Base-by-base conservation (phyloP, 768 basidiomycete species). In the Auriculariales sp. region DNA sequence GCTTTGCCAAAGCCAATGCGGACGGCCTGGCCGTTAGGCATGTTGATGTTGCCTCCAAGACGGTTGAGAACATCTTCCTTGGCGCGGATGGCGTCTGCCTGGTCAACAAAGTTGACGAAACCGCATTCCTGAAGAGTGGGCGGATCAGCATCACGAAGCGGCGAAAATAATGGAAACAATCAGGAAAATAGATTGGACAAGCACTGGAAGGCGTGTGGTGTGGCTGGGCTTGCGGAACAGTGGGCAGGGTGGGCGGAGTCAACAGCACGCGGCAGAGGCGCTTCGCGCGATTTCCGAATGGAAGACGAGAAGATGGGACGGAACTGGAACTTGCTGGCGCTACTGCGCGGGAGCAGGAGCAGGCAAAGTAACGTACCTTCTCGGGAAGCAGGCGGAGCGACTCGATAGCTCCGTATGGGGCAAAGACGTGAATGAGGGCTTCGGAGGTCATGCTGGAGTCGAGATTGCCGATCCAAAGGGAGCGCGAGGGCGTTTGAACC, bases 1-100 rank as follows among this genome's bases (percentile, higher is more conserved):
- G 91, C 91, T 63, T 98, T 99, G 24, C 94, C 95, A 61, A 95
- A 99, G 2, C 95, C 95, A 59, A 99, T 93, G 42, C 95, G 83
- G 48, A 99, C 94, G 1, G 89, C 90, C 63, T 92, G 90, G 12
- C 92, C 91, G 55, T 93, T 94, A 3, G 88, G 84, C 78, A 93
- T 85, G 48, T 87, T 85, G 53, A 95, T 91, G 56, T 89, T 86
- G 5, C 94, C 93, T 44, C 91, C 91, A 24, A 97, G 76, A 22
- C 94, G 81, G 64, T 94, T 97, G 49, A 95, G 73, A 33, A 99
- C 93, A 65, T 99, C 95, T 25, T 99, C 95, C 61, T 95, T 94
- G 11, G 95, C 95, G 51, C 90, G 81, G 55, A 98, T 82, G n/a
- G 94, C 94, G 64, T 98, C 94, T 1, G 79, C 74, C 62, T 88